Conservation (phyloP, 2,329 filamentous ascomycete species). For the Aspergillus fijiensis region DNA sequence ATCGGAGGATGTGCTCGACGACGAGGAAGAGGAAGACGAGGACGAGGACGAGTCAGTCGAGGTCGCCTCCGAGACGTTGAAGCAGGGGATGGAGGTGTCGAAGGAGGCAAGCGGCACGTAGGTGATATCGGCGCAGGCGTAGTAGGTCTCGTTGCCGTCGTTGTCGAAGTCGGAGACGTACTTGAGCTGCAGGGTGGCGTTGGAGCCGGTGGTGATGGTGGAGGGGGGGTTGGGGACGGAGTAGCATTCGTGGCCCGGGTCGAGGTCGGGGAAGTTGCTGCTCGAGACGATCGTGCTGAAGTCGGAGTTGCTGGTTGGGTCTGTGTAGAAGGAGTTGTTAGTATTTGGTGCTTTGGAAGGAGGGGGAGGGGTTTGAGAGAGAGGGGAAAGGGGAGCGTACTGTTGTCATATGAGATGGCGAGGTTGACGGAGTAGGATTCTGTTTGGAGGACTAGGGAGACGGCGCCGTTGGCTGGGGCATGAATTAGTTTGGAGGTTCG, state of each 20-base stretch:
- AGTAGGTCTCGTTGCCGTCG: slow-evolving; percentile 46
- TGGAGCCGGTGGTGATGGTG: slow-evolving; percentile 38
- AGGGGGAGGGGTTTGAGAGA: neutral
- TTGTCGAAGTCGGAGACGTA: slow-evolving; percentile 46
- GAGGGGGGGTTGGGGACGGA: slow-evolving; percentile 38
- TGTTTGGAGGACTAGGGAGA: slow-evolving; percentile 58
- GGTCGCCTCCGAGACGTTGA: slow-evolving; percentile 47
- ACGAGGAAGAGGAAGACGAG: slow-evolving; percentile 12
- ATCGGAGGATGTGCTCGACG: slow-evolving; percentile 1
- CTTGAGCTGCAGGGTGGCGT: slow-evolving; percentile 49
- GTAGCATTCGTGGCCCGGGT: slow-evolving; percentile 49
- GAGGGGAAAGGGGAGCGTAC: slow-evolving; percentile 34
- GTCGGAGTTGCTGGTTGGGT: slow-evolving; percentile 41
- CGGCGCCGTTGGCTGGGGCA: slow-evolving; percentile 52
- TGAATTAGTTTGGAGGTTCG: neutral
- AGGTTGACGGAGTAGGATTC: slow-evolving; percentile 57
- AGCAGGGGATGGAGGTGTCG: slow-evolving; percentile 45
- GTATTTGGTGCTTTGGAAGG: too few relatives aligned
- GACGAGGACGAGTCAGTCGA: slow-evolving; percentile 11
- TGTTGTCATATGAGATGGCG: slow-evolving; percentile 53
- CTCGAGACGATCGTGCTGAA: slow-evolving; percentile 38
- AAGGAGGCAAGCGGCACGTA: slow-evolving; percentile 45
- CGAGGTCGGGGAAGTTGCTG: slow-evolving; percentile 39
- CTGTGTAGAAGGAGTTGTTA: slow-evolving; percentile 20
- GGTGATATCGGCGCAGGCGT: slow-evolving; percentile 50